phyloP scores from a whole-genome alignment of 1,284 basidiomycete genomes.

The Ganoderma sinense region DNA sequence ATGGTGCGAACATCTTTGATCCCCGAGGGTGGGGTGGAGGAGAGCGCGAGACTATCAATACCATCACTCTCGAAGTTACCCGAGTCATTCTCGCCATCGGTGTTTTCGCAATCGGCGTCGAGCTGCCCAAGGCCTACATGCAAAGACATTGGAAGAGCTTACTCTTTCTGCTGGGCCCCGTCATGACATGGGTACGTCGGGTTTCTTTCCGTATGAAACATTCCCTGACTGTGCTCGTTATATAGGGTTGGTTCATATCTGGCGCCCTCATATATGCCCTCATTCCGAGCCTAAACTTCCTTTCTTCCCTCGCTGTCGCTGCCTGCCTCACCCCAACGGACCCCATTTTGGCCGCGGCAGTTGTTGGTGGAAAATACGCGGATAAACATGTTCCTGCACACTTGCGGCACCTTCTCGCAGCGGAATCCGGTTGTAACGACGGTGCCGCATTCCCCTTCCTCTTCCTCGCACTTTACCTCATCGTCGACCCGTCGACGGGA shows the following conservation, averaged over 20 bases:
- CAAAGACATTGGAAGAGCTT: conserved; percentile 90
- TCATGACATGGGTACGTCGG: conserved; percentile 84
- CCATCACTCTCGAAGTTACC: conserved; percentile 90
- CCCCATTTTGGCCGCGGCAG: conserved; percentile 88
- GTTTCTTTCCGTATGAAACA: background rate
- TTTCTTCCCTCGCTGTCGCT: conserved; percentile 88
- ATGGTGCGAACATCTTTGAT: conserved; percentile 87
- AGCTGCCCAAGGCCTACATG: conserved; percentile 94
- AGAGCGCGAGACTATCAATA: conserved; percentile 61
- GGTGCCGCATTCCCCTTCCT: conserved; percentile 97
- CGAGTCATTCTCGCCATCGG: conserved; percentile 97
- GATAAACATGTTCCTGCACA: conserved; percentile 99
- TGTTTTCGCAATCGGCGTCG: conserved; percentile 98
- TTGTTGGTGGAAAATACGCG: conserved; percentile 97
- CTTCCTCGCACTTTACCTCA: conserved; percentile 92
- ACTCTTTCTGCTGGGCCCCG: conserved; percentile 86
- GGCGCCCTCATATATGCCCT: conserved; percentile 90
- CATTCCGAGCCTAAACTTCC: conserved; percentile 87
- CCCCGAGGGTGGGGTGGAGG: conserved; percentile 83
- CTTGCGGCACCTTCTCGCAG: conserved; percentile 88
- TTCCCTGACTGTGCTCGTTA: conserved; percentile 6
- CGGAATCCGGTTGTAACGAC: conserved; percentile 94
- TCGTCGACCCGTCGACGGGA: conserved; percentile 72
- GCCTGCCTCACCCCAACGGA: conserved; percentile 98
- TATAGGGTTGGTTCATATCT: conserved; percentile 90